phyloP scores from a whole-genome alignment of 257 asterid genomes.

The Dorcoceras hygrometricum region DNA sequence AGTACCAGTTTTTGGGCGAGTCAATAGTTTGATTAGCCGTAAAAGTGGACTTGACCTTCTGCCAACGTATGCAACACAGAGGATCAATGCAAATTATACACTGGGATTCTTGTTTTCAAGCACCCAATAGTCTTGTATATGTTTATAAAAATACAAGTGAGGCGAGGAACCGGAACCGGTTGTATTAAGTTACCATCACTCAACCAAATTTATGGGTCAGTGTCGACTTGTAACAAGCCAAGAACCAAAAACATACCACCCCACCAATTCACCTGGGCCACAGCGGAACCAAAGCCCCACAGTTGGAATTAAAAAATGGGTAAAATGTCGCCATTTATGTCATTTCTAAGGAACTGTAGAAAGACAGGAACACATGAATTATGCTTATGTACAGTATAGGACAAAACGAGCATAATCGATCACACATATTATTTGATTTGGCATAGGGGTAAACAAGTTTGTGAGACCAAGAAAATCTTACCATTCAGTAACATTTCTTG shows the following conservation, averaged over 20 bases:
- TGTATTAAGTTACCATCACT: background rate
- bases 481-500: constrained; percentile 83
- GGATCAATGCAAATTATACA: background rate
- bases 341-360: background rate
- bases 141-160: too few relatives aligned
- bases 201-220: background rate
- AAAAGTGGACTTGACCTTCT: background rate
- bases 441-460: too few relatives aligned
- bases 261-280: background rate
- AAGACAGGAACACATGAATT: background rate
- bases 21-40: background rate
- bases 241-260: background rate
- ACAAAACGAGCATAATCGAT: background rate
- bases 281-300: background rate
- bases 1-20: background rate
- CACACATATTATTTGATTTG: background rate
- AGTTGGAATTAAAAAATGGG: background rate
- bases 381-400: background rate
- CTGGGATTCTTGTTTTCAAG: background rate
- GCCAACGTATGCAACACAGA: background rate
- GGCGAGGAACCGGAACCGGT: background rate
- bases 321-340: background rate
- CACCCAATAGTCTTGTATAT: too few relatives aligned
- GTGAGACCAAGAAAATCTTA: constrained; percentile 20
- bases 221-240: background rate